Evolutionary conservation across 768 basidiomycete species (phyloP), one percentile per base, ranked within the genome.

Genomic region (Russula vinacea): DNA sequence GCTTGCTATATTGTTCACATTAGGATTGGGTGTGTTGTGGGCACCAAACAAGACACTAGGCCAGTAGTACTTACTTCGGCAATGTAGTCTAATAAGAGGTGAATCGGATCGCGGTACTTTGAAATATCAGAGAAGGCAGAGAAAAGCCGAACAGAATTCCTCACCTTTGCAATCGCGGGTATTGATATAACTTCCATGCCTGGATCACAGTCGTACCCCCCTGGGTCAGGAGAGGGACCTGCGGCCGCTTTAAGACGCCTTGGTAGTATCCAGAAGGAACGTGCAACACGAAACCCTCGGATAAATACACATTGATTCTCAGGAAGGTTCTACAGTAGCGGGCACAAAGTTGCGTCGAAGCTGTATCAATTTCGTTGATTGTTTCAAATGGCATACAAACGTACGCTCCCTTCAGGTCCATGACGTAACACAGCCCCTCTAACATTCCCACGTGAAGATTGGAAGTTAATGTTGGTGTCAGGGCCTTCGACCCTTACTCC

Each of bases 101-200:
- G 26, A 51, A 59, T 49, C n/a, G 58, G 49, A 40, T 59, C 58
- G 10, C 58, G 49, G 26, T 51, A 51, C 49, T 59, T 50, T 19
- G 9, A 40, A 59, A 14, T 1, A 2, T 59, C 13, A 51, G 26
- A 14, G 2, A 0, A 3, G 8, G 9, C 17, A 1, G 11, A 39
- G 9, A 33, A 32, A 29, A 2, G 16, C 2, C 17, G 19, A n/a
- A 29, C 9, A 19, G 14, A 16, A 7, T n/a, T 17, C 17, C 14
- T n/a, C 39, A 56, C 56, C 56, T 56, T 19, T 9, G 24, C 3
- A 56, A 2, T 8, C 2, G 16, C 14, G 14, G 58, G 26, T 5
- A 35, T 24, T 5, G 29, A 49, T 44, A 45, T 9, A 1, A 24
- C 4, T 40, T 39, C 29, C 35, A 2, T n/a, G 13, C 22, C 51